Evolutionary conservation across 257 asterid species (phyloP), one percentile per base, ranked within the genome.

Genomic region (Penstemon eatonii): DNA sequence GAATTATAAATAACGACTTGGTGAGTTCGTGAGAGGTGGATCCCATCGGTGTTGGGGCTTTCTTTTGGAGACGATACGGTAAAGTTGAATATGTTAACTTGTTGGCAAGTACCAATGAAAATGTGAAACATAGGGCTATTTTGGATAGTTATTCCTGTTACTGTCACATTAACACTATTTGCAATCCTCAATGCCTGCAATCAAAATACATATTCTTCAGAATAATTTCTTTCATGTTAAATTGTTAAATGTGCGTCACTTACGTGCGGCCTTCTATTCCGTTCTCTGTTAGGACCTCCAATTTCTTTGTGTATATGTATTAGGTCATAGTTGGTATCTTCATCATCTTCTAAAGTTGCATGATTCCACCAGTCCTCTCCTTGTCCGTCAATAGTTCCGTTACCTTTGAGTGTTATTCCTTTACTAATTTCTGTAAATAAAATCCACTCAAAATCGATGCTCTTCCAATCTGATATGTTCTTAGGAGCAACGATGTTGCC

Each of bases 1-100:
- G 25, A 7, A 41, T 73, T 25, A 7, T 60, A 42, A 46, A 78
- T 69, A 0, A 8, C 40, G 6, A 50, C 66, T 8, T 78, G 73
- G 4, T 69, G 76, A 67, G 36, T 52, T 3, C 7, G 3, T 15
- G 81, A 7, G 38, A 77, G 1, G 60, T 77, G 77, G 49, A 77
- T 73, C 33, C 82, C 73, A 3, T 73, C 76, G 0, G 79, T 73
- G 40, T 73, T 78, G 2, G 79, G 76, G 47, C 82, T 78, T 5
- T 65, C 49, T 3, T 3, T 70, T 0, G 82, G 78, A 57, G 82
- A 72, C 3, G 43, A n/a, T 1, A 46, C 53, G 0, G 49, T 68
- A 6, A 77, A 36, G 46, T 47, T 46, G 66, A 11, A 46, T 0
- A 77, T 13, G 1, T 4, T 8, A 7, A 77, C 44, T 25, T 69